Percentiles rank a stretch among this genome's conserved stretches.
Conservation (phyloP, 2,329 filamentous ascomycete genomes). For the Alternaria burnsii region DNA sequence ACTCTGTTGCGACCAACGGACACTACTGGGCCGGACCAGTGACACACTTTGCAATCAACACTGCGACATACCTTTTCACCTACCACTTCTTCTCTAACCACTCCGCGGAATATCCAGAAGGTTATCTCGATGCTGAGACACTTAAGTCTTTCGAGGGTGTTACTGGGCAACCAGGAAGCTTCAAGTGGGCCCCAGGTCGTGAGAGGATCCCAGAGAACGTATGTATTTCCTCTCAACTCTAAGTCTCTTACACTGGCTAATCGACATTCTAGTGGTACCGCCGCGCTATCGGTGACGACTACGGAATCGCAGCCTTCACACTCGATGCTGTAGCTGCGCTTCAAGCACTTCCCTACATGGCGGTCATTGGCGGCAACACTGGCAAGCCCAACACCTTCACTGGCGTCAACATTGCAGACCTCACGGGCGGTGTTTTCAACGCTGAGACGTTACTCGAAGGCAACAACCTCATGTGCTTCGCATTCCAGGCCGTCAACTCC, state of each 20-base stretch:
- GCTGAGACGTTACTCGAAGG: conserved; percentile 21
- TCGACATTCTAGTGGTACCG: conserved; percentile 11
- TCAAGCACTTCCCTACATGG: conserved; percentile 18
- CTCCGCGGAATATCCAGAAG: conserved; percentile 29
- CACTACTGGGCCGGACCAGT: conserved; percentile 25
- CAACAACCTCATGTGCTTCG: conserved; percentile 30
- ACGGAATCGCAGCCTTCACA: conserved; percentile 3
- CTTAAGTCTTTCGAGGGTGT: conserved; percentile 32
- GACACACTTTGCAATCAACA: conserved; percentile 27
- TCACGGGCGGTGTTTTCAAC: conserved; percentile 31
- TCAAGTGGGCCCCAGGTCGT: conserved; percentile 26
- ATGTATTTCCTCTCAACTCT: conserved; percentile 4
- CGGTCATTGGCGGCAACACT: conserved; percentile 31
- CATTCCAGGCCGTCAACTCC: conserved; percentile 24
- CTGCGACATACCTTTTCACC: conserved; percentile 16
- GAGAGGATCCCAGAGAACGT: conserved; percentile 36
- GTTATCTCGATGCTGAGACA: conserved; percentile 27
- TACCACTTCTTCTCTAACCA: conserved; percentile 32
- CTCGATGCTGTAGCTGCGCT: conserved; percentile 20
- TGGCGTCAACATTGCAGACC: conserved; percentile 25
- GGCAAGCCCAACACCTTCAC: conserved; percentile 28
- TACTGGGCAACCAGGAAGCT: conserved; percentile 27
- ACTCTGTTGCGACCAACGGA: conserved; percentile 28
- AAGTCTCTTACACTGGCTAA: conserved; percentile 12
- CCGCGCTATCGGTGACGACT: conserved; percentile 25